Evolutionary conservation across 805 yeast genomes (phyloP).

Genomic region (Allodekkera sacchari): DNA sequence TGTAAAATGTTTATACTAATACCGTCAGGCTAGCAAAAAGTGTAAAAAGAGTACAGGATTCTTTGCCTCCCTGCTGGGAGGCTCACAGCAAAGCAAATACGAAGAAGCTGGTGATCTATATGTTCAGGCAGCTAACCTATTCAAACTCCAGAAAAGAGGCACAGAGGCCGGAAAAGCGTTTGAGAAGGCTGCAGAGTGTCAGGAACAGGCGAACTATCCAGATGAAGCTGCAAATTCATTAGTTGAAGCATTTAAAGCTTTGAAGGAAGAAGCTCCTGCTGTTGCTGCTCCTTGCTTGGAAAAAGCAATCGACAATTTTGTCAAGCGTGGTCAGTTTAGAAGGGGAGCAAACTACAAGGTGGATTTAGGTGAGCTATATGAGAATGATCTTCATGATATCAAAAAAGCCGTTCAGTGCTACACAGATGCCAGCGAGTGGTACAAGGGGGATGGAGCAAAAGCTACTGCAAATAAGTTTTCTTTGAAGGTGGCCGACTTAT

Average conservation of each 20-base stretch:
- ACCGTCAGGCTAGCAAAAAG: constrained; percentile 56
- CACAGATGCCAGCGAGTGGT: constrained; percentile 96
- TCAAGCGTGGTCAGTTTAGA: constrained; percentile 88
- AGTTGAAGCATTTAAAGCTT: constrained; percentile 87
- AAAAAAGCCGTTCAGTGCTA: constrained; percentile 67
- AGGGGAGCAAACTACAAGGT: constrained; percentile 91
- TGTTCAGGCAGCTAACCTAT: constrained; percentile 89
- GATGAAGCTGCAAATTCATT: constrained; percentile 90
- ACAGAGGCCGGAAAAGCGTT: constrained; percentile 75
- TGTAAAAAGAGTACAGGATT: constrained; percentile 65
- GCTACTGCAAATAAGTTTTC: constrained; percentile 85
- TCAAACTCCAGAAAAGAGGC: constrained; percentile 66
- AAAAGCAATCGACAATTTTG: constrained; percentile 75
- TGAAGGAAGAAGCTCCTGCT: constrained; percentile 60
- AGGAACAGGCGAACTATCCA: constrained; percentile 61
- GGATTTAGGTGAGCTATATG: constrained; percentile 85
- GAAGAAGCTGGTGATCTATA: constrained; percentile 93
- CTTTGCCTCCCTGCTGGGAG: constrained; percentile 53
- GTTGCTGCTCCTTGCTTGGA: constrained; percentile 72
- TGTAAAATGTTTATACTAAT: background rate
- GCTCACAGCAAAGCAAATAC: constrained; percentile 49
- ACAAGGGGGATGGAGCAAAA: constrained; percentile 84
- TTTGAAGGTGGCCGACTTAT: constrained; percentile 82
- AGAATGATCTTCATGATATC: constrained; percentile 59
- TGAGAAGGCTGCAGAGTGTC: constrained; percentile 77